Evolutionary conservation across 1,139 yeast species (phyloP).

Genomic region (Lodderomyces pseudojiufengensis): DNA sequence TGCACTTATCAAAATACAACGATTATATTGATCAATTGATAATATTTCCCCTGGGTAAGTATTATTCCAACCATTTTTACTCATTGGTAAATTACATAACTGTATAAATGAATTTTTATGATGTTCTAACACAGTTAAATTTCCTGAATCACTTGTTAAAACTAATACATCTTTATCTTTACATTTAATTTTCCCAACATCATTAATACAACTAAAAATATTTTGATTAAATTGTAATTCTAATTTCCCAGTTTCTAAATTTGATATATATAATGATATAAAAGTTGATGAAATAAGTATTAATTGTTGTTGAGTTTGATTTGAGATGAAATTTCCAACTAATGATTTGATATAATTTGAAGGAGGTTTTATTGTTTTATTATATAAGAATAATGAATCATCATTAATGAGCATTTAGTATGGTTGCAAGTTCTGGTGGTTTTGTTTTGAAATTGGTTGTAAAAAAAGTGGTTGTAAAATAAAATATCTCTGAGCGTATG

Average conservation of each 20-base stretch:
- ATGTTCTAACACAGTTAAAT: conserved; percentile 54
- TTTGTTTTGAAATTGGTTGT: no score
- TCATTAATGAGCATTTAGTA: conserved; percentile 15
- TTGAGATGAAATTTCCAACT: conserved; percentile 66
- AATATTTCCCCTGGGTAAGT: conserved; percentile 73
- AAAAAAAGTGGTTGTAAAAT: no score
- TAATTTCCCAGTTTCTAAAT: conserved; percentile 55
- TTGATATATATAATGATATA: conserved; percentile 49
- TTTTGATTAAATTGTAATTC: conserved; percentile 40
- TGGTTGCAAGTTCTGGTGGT: no score
- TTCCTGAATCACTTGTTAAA: conserved; percentile 83
- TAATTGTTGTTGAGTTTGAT: conserved; percentile 55
- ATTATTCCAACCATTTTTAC: conserved; percentile 73
- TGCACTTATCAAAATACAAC: conserved; percentile 71
- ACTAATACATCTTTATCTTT: conserved; percentile 50
- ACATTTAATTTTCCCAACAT: conserved; percentile 46
- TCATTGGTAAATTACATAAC: conserved; percentile 61
- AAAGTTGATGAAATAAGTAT: conserved; percentile 54
- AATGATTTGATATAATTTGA: conserved; percentile 51
- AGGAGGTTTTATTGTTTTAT: conserved; percentile 62
- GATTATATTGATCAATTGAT: conserved; percentile 67
- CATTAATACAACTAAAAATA: conserved; percentile 58
- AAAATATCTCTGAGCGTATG: no score
- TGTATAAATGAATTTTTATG: conserved; percentile 40
- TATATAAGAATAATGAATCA: conserved; percentile 55